These are phyloP conservation scores for Colletotrichum cuscutae DNA, from an alignment of 2,329 filamentous ascomycete species.

Conservation along the genomic window DNA sequence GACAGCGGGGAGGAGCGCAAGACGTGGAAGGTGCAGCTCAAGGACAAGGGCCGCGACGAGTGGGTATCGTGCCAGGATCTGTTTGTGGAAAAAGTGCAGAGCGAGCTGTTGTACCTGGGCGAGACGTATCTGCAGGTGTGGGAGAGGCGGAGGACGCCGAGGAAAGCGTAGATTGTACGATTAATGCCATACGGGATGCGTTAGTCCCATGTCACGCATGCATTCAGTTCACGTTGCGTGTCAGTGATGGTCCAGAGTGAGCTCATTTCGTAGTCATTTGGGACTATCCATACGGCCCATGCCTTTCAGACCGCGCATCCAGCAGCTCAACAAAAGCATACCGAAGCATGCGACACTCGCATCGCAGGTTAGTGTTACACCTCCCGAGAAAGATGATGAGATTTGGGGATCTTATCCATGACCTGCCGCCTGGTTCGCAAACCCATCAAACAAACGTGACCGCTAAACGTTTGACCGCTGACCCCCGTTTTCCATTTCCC, in stretches of 20 bases:
- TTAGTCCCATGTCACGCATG: not conserved
- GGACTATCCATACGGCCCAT: constrained; percentile 24
- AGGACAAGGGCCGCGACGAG: constrained; percentile 82
- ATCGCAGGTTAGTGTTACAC: constrained; percentile 33
- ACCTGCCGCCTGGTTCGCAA: constrained; percentile 1
- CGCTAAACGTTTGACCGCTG: constrained; percentile 33
- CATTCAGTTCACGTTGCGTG: not conserved
- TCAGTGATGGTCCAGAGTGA: not conserved
- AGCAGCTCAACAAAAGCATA: constrained; percentile 6
- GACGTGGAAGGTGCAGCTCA: constrained; percentile 93
- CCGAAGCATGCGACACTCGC: constrained; percentile 16
- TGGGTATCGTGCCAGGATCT: constrained; percentile 96
- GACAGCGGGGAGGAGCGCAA: constrained; percentile 88
- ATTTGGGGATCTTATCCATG: not conserved
- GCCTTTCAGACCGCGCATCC: not conserved
- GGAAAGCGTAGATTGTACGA: constrained; percentile 40
- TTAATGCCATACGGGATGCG: not conserved
- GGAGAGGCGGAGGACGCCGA: constrained; percentile 78
- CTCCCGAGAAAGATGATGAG: constrained; percentile 22
- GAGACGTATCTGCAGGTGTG: constrained; percentile 97
- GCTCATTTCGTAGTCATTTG: constrained; percentile 34
- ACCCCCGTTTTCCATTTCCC: constrained; percentile 6
- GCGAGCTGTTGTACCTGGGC: constrained; percentile 89
- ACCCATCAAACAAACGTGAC: constrained; percentile 35
- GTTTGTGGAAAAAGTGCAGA: constrained; percentile 89